Evolutionary conservation across 2,329 filamentous ascomycete species (phyloP).

Genomic region (Fusarium temperatum): DNA sequence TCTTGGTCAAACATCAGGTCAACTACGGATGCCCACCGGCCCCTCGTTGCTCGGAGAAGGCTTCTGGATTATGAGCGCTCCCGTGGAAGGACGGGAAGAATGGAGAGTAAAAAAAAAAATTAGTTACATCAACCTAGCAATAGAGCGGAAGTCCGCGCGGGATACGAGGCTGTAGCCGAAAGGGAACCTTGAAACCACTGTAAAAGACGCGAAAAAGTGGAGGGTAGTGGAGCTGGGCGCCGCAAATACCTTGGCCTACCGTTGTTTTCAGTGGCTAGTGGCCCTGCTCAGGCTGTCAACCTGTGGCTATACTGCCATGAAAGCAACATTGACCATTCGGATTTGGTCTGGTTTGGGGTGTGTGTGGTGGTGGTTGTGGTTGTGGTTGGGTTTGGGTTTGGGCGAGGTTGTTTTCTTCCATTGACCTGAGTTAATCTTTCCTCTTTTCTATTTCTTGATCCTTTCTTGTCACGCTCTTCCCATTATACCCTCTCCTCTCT

Average conservation of each 20-base stretch:
- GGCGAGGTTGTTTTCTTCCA: slow-evolving; percentile 20
- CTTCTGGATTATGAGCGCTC: background rate
- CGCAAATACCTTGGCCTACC: slow-evolving; percentile 20
- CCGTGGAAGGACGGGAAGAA: background rate
- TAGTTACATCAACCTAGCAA: background rate
- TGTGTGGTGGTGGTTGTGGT: slow-evolving; percentile 7
- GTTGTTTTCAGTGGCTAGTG: slow-evolving; percentile 38
- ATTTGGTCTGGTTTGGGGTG: slow-evolving; percentile 25
- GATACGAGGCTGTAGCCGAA: slow-evolving; percentile 45
- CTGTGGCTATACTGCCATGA: slow-evolving; percentile 28
- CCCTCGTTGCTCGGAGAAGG: slow-evolving; percentile 29
- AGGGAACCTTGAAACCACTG: slow-evolving; percentile 15
- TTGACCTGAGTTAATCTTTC: slow-evolving; percentile 17
- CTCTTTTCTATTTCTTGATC: slow-evolving; percentile 27
- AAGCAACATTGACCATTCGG: slow-evolving; percentile 35
- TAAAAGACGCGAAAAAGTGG: slow-evolving; percentile 44
- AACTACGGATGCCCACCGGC: slow-evolving; percentile 27
- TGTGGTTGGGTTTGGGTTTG: slow-evolving; percentile 16
- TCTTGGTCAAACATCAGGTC: background rate
- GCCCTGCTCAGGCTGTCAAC: slow-evolving; percentile 22
- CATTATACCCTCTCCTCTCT: slow-evolving; percentile 25
- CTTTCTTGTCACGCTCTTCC: slow-evolving; percentile 18
- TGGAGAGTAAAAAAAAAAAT: background rate
- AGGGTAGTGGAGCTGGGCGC: slow-evolving; percentile 27
- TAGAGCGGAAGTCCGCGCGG: slow-evolving; percentile 42